phyloP scores from a whole-genome alignment of 2,329 filamentous ascomycete species.

The Colletotrichum incanum region DNA sequence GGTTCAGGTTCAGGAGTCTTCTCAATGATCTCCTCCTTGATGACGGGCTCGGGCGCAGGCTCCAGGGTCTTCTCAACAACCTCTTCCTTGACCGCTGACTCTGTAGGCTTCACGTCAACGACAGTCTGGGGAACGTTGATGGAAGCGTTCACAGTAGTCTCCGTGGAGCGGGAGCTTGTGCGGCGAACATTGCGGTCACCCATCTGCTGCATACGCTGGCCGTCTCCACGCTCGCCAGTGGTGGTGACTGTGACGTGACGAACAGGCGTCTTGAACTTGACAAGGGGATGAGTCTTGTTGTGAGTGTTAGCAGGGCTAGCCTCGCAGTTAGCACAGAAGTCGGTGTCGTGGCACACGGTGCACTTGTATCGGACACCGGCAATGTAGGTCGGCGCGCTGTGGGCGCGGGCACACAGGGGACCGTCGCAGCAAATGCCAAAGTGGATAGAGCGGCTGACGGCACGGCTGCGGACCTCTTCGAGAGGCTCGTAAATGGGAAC shows the following conservation, averaged over 20 bases:
- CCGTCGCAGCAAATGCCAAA: conserved; percentile 95
- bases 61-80: conserved; percentile 49
- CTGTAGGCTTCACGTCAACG: conserved; percentile 78
- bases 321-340: conserved; percentile 96
- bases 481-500: conserved; percentile 87
- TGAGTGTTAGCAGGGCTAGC: conserved; percentile 87
- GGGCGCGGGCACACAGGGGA: conserved; percentile 80
- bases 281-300: conserved; percentile 95
- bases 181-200: conserved; percentile 70
- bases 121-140: conserved; percentile 77
- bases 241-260: conserved; percentile 91
- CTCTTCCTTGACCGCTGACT: conserved; percentile 50
- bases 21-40: conserved; percentile 44
- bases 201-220: conserved; percentile 76
- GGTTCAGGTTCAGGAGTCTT: conserved; percentile 37
- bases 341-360: conserved; percentile 92
- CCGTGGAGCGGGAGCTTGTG: conserved; percentile 65
- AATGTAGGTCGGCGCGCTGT: conserved; percentile 76
- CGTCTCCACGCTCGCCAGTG: conserved; percentile 81
- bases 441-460: conserved; percentile 70
- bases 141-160: conserved; percentile 65
- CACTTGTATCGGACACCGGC: conserved; percentile 95
- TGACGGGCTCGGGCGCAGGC: conserved; percentile 43
- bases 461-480: conserved; percentile 56
- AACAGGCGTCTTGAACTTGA: conserved; percentile 96